Base-by-base conservation (phyloP, 2,329 filamentous ascomycete species). In the Knufia fluminis region DNA sequence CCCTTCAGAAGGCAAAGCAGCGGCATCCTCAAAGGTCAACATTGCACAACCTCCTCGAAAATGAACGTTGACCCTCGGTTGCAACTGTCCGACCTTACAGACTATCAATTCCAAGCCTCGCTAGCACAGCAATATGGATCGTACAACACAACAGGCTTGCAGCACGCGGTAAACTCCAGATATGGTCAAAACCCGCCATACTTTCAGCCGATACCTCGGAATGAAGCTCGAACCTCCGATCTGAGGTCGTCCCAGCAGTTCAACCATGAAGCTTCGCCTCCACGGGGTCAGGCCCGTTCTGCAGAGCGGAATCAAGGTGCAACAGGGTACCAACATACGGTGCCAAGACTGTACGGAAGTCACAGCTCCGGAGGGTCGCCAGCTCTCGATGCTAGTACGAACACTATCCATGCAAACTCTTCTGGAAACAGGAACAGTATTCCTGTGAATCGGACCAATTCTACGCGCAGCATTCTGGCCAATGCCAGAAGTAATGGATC, bases 1-100 rank as follows among this genome's bases (percentile, higher is more conserved):
- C n/a, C n/a, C n/a, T n/a, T n/a, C n/a, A n/a, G n/a, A n/a, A n/a
- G n/a, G n/a, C 33, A 36, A 36, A 14, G 16, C 16, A 36, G 16
- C 33, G n/a, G n/a, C 33, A 36, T n/a, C 33, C 33, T 6, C 7
- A 17, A 36, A 14, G n/a, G 6, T 36, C 6, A 92, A 6, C 33
- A 17, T 17, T 36, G 9, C n/a, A 17, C 6, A 36, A 36, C 7
- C 6, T 7, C n/a, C 10, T 4, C 24, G n/a, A 38, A 31, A 3
- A 46, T 46, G 33, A 32, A 46, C 23, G 44, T 49, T 10, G 46
- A 49, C 33, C 46, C 46, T 20, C 36, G 46, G 12, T 17, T 49
- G 28, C 46, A 49, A 24, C 26, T 43, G n/a, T 49, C 46, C 14
- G 46, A 43, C 26, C 8, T 49, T 7, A 23, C 38, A 10, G 46